These are phyloP conservation scores for Voacanga thouarsii DNA, from an alignment of 257 asterid species.

Conservation along the genomic window DNA sequence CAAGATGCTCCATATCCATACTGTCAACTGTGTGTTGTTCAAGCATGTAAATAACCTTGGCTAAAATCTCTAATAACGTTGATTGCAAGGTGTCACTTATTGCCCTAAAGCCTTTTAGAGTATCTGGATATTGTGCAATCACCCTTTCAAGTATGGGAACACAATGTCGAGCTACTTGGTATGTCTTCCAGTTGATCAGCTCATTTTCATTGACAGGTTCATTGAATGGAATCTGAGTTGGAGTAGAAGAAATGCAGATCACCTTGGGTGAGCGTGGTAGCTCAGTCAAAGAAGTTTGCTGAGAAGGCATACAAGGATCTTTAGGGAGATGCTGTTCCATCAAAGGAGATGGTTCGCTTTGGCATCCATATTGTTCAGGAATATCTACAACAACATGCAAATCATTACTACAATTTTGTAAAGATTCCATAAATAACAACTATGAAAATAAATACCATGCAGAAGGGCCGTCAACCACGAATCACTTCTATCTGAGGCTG, in stretches of 20 bases:
- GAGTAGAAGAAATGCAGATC: slow-evolving; percentile 13
- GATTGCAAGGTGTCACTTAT: neutral
- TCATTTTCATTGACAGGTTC: slow-evolving; percentile 19
- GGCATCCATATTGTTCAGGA: slow-evolving; percentile 10
- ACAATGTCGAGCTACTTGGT: slow-evolving; percentile 18
- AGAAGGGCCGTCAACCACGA: neutral
- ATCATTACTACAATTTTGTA: neutral
- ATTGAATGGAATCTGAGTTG: slow-evolving; percentile 13
- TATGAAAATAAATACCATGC: neutral
- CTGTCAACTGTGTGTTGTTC: slow-evolving; percentile 10
- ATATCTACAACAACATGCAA: neutral
- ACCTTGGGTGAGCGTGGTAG: neutral
- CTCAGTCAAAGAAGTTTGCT: neutral
- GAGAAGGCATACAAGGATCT: neutral
- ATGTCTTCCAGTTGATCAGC: slow-evolving; percentile 16
- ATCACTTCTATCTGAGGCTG: neutral
- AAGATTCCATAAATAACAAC: slow-evolving; percentile 2
- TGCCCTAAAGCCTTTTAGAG: slow-evolving; percentile 11
- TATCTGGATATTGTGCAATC: slow-evolving; percentile 13
- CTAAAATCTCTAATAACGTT: slow-evolving; percentile 9
- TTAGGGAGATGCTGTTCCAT: neutral
- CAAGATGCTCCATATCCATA: slow-evolving; percentile 11
- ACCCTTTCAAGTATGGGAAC: slow-evolving; percentile 19
- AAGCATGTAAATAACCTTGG: slow-evolving; percentile 18
- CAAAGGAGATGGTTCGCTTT: slow-evolving; percentile 8